Evolutionary conservation across 2,329 filamentous ascomycete species (phyloP).

Genomic region (Penicillium corylophilum): DNA sequence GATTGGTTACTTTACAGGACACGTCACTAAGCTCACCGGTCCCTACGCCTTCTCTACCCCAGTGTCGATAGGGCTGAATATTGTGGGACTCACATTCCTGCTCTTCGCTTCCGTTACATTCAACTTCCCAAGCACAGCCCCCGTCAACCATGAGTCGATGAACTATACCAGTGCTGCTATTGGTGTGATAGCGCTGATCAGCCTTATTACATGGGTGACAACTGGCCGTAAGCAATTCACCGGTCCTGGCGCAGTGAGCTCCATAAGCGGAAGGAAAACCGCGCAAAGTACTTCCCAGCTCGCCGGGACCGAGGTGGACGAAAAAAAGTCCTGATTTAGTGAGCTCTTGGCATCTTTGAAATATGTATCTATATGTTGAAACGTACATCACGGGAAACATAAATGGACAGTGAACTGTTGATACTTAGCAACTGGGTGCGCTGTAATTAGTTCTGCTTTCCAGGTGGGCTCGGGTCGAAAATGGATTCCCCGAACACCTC

Average conservation of each 20-base stretch:
- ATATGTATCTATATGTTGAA: background rate
- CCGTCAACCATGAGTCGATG: constrained; percentile 57
- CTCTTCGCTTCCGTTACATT: constrained; percentile 57
- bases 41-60: constrained; percentile 45
- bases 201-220: constrained; percentile 52
- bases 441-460: background rate
- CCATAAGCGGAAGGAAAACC: constrained; percentile 11
- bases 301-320: background rate
- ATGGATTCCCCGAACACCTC: too few relatives aligned
- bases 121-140: constrained; percentile 54
- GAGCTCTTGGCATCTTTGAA: background rate
- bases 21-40: constrained; percentile 37
- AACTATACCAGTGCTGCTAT: constrained; percentile 60
- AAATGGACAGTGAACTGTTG: background rate
- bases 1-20: constrained; percentile 46
- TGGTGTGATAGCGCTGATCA: constrained; percentile 54
- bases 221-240: constrained; percentile 53
- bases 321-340: background rate
- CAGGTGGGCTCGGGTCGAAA: background rate
- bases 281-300: background rate
- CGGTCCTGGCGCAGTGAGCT: constrained; percentile 40
- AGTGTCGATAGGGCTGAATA: constrained; percentile 49
- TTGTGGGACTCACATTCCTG: constrained; percentile 53
- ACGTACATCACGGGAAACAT: background rate
- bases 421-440: background rate